phyloP scores from a whole-genome alignment of 768 basidiomycete genomes.

The Tremella fuciformis region DNA sequence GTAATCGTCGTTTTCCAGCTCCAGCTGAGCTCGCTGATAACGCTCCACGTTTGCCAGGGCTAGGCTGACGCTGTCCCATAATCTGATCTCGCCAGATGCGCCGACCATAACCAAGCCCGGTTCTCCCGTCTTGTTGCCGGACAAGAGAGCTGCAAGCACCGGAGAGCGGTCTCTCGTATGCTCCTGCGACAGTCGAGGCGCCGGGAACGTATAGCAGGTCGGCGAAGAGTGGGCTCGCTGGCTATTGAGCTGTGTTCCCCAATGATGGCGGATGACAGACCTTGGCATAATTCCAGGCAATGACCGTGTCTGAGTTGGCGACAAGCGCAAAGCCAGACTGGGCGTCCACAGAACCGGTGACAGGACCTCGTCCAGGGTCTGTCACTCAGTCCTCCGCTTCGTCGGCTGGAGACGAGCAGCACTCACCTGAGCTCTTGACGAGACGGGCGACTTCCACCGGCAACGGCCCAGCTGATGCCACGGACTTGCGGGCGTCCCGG shows the following conservation, averaged over 20 bases:
- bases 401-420: not conserved
- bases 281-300: conserved; percentile 50
- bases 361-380: conserved; percentile 29
- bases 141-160: conserved; percentile 41
- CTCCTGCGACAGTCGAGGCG: conserved; percentile 28
- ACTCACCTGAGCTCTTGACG: conserved; percentile 34
- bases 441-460: conserved; percentile 35
- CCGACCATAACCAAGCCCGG: conserved; percentile 82
- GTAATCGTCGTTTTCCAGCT: conserved; percentile 42
- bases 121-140: conserved; percentile 62
- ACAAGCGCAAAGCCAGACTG: conserved; percentile 48
- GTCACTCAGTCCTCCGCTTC: not conserved
- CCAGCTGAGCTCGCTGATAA: conserved; percentile 32
- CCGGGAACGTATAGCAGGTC: conserved; percentile 49
- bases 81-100: conserved; percentile 67
- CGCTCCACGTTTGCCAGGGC: conserved; percentile 51
- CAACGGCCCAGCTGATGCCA: conserved; percentile 26
- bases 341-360: conserved; percentile 37
- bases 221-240: conserved; percentile 43
- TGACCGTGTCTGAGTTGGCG: conserved; percentile 32
- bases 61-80: conserved; percentile 74
- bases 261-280: conserved; percentile 19
- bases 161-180: conserved; percentile 24
- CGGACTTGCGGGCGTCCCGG: conserved; percentile 29
- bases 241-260: not conserved